Evolutionary conservation across 1,284 basidiomycete species (phyloP).

Genomic region (Leccinum pallidistipes): DNA sequence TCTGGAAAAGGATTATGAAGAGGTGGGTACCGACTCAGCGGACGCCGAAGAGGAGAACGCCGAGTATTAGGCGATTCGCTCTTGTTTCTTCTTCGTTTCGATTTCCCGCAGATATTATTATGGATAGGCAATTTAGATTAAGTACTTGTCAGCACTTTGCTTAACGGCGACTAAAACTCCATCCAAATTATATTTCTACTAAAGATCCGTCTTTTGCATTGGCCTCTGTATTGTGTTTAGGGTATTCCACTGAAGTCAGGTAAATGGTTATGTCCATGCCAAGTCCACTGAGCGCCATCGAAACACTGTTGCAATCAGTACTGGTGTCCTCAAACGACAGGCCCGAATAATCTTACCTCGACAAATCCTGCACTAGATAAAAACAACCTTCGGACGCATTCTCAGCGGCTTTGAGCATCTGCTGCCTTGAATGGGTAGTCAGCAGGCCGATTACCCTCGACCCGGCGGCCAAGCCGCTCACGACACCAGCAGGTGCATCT

Average conservation of each 20-base stretch:
- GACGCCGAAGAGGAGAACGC: slow-evolving; percentile 76
- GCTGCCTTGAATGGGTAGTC: slow-evolving; percentile 71
- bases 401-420: slow-evolving; percentile 57
- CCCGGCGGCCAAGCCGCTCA: slow-evolving; percentile 74
- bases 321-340: neutral
- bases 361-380: slow-evolving; percentile 64
- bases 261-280: slow-evolving; percentile 23
- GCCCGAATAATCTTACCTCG: slow-evolving; percentile 43
- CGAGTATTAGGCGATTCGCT: slow-evolving; percentile 56
- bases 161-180: slow-evolving; percentile 1
- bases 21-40: slow-evolving; percentile 90
- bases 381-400: slow-evolving; percentile 33
- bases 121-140: slow-evolving; percentile 12
- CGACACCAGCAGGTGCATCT: slow-evolving; percentile 82
- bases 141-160: slow-evolving; percentile 14
- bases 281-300: slow-evolving; percentile 21
- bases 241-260: slow-evolving; percentile 7
- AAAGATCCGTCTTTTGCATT: neutral
- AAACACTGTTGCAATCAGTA: slow-evolving; percentile 24
- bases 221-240: neutral
- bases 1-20: slow-evolving; percentile 95
- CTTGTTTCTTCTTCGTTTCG: neutral
- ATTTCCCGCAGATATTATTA: slow-evolving; percentile 8
- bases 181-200: slow-evolving; percentile 7
- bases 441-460: slow-evolving; percentile 77